A percentile compares a stretch with the other conserved stretches of the same genome.
Evolutionary conservation across 495 filamentous ascomycete genomes (phyloP).

Genomic region (Aspergillus panamensis): DNA sequence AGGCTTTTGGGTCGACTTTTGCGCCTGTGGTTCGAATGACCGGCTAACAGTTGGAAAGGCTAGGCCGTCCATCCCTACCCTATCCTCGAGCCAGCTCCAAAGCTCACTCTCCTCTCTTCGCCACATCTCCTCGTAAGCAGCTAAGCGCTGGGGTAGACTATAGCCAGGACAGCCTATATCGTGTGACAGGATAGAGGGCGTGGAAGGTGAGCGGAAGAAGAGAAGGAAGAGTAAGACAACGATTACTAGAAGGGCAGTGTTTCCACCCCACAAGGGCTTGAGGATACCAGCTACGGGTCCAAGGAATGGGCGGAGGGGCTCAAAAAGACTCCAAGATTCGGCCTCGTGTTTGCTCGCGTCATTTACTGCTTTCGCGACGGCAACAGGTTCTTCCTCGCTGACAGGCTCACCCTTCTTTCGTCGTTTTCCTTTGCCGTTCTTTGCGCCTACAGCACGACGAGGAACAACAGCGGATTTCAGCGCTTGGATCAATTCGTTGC

Average conservation of each 20-base stretch:
- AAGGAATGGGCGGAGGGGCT: slow-evolving; percentile 67
- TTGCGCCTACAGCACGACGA: slow-evolving; percentile 49
- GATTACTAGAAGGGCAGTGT: slow-evolving; percentile 53
- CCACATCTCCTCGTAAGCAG: slow-evolving; percentile 95
- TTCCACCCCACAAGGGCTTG: slow-evolving; percentile 64
- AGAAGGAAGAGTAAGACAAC: slow-evolving; percentile 53
- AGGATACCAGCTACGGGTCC: slow-evolving; percentile 69
- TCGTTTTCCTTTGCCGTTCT: slow-evolving; percentile 43
- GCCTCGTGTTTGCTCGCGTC: slow-evolving; percentile 37
- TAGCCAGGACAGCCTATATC: slow-evolving; percentile 37
- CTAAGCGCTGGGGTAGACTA: slow-evolving; percentile 59
- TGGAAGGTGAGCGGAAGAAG: slow-evolving; percentile 56
- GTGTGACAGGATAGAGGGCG: slow-evolving; percentile 33
- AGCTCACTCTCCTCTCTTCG: slow-evolving; percentile 81
- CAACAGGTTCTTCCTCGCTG: slow-evolving; percentile 29
- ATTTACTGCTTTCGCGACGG: slow-evolving; percentile 43
- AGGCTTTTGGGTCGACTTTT: slow-evolving; percentile 20
- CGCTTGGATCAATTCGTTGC: slow-evolving; percentile 67
- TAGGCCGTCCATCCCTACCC: slow-evolving; percentile 71
- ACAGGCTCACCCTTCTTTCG: slow-evolving; percentile 53
- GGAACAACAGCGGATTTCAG: slow-evolving; percentile 71
- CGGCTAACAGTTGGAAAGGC: slow-evolving; percentile 37
- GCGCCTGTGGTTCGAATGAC: slow-evolving; percentile 24
- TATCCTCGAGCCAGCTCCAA: slow-evolving; percentile 95
- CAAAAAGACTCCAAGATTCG: slow-evolving; percentile 73